Evolutionary conservation across 2,329 filamentous ascomycete species (phyloP), one percentile per base, ranked within the genome.

Genomic region (Colletotrichum musae): DNA sequence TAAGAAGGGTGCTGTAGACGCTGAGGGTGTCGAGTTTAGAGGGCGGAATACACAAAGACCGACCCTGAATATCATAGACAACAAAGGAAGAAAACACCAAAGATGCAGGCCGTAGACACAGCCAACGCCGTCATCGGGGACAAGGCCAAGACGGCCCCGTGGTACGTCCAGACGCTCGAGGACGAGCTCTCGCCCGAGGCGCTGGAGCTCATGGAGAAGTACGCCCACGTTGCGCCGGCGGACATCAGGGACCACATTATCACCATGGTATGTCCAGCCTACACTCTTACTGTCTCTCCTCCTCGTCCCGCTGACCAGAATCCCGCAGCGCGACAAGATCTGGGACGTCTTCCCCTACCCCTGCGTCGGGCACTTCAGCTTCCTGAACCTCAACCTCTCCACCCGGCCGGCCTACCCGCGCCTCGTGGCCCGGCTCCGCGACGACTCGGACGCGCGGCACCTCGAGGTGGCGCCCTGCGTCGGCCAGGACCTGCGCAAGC

Each of bases 391-490:
- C 47, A 66, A 67, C 59, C 54, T 70, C 39, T 21, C 21, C 50
- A 51, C 47, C 7, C 68, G 52, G 6, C 13, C 59, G 2, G 45
- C 26, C 2, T 73, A 73, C 51, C 61, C 58, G 18, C 48, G 43
- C 10, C 69, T 75, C n/a, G 45, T 77, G 6, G 62, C 64, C 54
- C 61, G n/a, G 63, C 58, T 70, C 3, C 68, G 32, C 9, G 32
- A 68, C 28, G 72, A 56, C 53, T 64, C 45, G 41, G 60, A 47
- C 7, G 70, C 70, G 3, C 61, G 50, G 10, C 74, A 76, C 59
- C 62, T 78, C 6, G 76, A 78, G 36, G 58, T 79, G 12, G 76
- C 75, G 13, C 76, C 76, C 58, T 77, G 76, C 63, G 74, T 78
- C 36, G 77, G 73, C 2, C 75, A 77, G 43, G 76, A 77, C 54